Percentiles rank a stretch among this genome's conserved stretches.
Evolutionary conservation across 2,329 filamentous ascomycete species (phyloP).

Genomic region (Chlorencoelia australis): DNA sequence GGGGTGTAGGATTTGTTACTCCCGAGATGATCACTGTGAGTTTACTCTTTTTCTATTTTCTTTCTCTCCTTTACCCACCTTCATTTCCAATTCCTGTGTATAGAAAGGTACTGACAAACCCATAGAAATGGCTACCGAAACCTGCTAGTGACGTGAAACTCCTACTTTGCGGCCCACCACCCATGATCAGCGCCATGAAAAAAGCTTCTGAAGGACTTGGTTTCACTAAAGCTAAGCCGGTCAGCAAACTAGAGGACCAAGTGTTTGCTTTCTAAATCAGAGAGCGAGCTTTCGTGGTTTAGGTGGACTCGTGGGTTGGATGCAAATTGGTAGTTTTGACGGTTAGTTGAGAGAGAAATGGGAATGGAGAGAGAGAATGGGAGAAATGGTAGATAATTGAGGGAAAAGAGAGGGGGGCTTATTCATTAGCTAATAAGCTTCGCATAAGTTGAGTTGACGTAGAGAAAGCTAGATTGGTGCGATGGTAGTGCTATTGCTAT

Average conservation of each 20-base stretch:
- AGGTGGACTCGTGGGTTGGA: no score
- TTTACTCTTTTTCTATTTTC: slow-evolving; percentile 9
- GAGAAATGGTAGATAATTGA: no score
- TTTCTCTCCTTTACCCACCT: not conserved
- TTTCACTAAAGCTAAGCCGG: slow-evolving; percentile 83
- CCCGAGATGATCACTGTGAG: slow-evolving; percentile 85
- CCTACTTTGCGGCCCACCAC: slow-evolving; percentile 86
- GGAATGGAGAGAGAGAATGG: no score
- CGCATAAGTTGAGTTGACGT: no score
- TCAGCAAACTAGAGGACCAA: slow-evolving; percentile 97
- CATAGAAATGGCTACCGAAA: slow-evolving; percentile 67
- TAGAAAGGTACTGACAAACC: not conserved
- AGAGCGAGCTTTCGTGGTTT: no score
- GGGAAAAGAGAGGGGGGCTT: no score
- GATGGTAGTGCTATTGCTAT: no score
- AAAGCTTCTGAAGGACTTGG: slow-evolving; percentile 84
- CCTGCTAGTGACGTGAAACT: slow-evolving; percentile 85
- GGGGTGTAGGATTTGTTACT: slow-evolving; percentile 90
- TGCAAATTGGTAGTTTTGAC: no score
- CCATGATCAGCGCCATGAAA: slow-evolving; percentile 96
- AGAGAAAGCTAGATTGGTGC: no score
- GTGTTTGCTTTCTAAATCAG: slow-evolving; percentile 92
- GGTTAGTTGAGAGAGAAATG: no score
- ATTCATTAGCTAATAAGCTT: no score
- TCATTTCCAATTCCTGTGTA: not conserved